Percentiles rank a stretch among this genome's conserved stretches.
These are phyloP conservation scores for Oenanthe sinensis DNA, from an alignment of 129 eudicot species.

Conservation along the genomic window DNA sequence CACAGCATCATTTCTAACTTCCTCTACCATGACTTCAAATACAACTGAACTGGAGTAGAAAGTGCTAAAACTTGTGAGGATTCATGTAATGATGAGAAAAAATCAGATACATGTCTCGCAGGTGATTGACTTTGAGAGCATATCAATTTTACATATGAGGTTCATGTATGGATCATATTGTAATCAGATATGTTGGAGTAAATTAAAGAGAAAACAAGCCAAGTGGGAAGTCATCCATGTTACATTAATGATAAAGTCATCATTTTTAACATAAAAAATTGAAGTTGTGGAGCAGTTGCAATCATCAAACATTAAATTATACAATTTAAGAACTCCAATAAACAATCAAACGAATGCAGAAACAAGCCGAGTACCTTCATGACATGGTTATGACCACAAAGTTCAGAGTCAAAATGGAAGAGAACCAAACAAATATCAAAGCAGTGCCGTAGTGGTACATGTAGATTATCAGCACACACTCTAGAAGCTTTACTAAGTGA, in stretches of 20 bases:
- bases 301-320: constrained; percentile 30
- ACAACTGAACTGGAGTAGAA: background rate
- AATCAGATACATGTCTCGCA: background rate
- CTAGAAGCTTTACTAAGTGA: constrained; percentile 16
- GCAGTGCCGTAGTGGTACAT: background rate
- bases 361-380: constrained; percentile 21
- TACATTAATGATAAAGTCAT: background rate
- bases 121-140: background rate
- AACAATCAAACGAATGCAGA: constrained; percentile 15
- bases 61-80: constrained; percentile 20
- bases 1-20: constrained; percentile 17
- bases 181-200: background rate
- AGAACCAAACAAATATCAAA: constrained; percentile 29
- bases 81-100: background rate
- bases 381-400: constrained; percentile 59
- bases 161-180: constrained; percentile 14
- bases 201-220: constrained; percentile 13
- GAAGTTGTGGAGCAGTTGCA: constrained; percentile 25
- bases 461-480: constrained; percentile 31
- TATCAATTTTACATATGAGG: background rate
- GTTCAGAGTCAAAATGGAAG: constrained; percentile 29
- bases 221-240: constrained; percentile 2
- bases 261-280: constrained; percentile 25
- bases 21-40: constrained; percentile 39
- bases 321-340: constrained; percentile 12